Conservation (phyloP, 177 flowering plant genomes). For the Tripterygium wilfordii region DNA sequence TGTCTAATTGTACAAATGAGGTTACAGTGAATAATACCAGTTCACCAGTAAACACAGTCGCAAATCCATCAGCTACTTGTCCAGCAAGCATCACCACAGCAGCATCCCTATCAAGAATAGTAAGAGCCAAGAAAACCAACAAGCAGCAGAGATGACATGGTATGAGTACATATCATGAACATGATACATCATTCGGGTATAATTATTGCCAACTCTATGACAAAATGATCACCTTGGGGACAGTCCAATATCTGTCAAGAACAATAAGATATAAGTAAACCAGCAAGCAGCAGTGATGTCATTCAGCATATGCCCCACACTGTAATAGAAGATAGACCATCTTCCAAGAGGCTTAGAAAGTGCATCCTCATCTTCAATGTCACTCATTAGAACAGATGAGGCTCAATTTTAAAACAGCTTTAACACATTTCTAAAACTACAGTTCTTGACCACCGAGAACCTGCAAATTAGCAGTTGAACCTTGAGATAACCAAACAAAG, state of each 20-base stretch:
- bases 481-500: too few species aligned
- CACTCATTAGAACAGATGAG: conserved; percentile 18
- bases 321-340: conserved; percentile 65
- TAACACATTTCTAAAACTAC: not conserved
- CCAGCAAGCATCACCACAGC: conserved; percentile 91
- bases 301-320: conserved; percentile 95
- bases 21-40: too few species aligned
- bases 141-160: not conserved
- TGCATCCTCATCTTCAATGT: conserved; percentile 43
- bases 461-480: too few species aligned
- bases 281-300: conserved; percentile 96
- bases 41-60: conserved; percentile 81
- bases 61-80: conserved; percentile 86
- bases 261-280: conserved; percentile 90
- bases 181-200: too few species aligned
- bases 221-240: conserved; percentile 91
- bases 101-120: conserved; percentile 66
- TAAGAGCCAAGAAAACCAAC: conserved; percentile 3
- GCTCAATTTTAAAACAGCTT: not conserved
- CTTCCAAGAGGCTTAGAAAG: conserved; percentile 52
- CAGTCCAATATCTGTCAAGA: conserved; percentile 81
- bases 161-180: too few species aligned
- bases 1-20: too few species aligned
- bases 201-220: too few species aligned
- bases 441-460: not conserved